Conservation (phyloP, 352 stramenopile genomes). For the Phytophthora gonapodyides region DNA sequence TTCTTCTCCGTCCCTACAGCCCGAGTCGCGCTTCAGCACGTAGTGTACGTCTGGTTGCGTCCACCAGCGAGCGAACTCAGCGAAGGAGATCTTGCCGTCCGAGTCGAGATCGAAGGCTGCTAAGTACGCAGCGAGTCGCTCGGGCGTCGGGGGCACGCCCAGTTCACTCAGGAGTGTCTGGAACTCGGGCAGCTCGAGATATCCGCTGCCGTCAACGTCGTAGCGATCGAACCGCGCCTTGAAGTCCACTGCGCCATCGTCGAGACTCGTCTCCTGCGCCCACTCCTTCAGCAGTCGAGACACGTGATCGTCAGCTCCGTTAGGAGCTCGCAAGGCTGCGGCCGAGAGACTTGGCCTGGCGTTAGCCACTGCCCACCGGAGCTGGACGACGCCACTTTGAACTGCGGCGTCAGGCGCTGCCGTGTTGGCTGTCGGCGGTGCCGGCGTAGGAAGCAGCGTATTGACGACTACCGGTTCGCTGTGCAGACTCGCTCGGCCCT, state of each 20-base stretch:
- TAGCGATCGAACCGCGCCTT: conserved; percentile 76
- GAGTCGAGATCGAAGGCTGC: conserved; percentile 79
- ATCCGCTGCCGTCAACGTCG: conserved; percentile 70
- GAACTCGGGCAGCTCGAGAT: conserved; percentile 86
- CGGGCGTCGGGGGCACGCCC: conserved; percentile 75
- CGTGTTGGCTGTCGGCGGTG: conserved; percentile 35
- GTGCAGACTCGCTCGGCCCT: conserved; percentile 68
- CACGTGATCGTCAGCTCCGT: conserved; percentile 59
- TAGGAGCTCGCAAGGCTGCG: conserved; percentile 50
- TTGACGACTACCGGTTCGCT: conserved; percentile 82
- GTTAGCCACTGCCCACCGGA: conserved; percentile 55
- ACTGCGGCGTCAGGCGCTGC: conserved; percentile 38
- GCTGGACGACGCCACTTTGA: conserved; percentile 40
- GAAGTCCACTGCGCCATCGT: conserved; percentile 75
- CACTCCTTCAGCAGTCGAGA: conserved; percentile 84
- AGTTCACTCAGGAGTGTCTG: conserved; percentile 86
- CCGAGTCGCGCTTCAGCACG: conserved; percentile 76
- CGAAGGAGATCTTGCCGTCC: conserved; percentile 86
- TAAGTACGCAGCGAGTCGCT: conserved; percentile 86
- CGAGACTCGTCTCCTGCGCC: conserved; percentile 78
- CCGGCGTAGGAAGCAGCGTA: conserved; percentile 80
- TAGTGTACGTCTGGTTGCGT: conserved; percentile 77
- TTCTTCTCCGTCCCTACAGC: conserved; percentile 14
- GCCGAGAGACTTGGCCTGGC: conserved; percentile 55
- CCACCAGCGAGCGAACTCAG: conserved; percentile 92